A percentile compares a stretch with the other conserved stretches of the same genome.
phyloP scores from a whole-genome alignment of 2,329 filamentous ascomycete genomes.

The Chaetomiaceae sp. region DNA sequence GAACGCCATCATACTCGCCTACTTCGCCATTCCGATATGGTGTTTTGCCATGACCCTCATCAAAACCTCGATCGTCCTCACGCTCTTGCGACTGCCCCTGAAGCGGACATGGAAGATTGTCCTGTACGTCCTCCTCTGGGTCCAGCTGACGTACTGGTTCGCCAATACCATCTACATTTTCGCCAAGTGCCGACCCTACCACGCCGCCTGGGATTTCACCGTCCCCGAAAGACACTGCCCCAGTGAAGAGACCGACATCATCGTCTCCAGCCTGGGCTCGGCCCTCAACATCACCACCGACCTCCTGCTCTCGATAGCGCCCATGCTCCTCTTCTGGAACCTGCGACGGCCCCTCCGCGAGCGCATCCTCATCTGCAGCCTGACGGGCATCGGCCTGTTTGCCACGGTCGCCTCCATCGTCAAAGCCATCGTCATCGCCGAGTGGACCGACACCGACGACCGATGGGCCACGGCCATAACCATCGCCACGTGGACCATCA shows the following conservation, averaged over 20 bases:
- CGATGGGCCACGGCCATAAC: slow-evolving; percentile 13
- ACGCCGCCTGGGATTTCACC: slow-evolving; percentile 16
- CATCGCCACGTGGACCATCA: slow-evolving; percentile 19
- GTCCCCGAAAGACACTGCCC: neutral
- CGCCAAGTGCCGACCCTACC: slow-evolving; percentile 14
- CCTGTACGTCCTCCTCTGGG: slow-evolving; percentile 10
- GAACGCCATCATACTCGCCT: slow-evolving; percentile 5
- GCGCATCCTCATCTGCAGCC: slow-evolving; percentile 19
- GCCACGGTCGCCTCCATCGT: slow-evolving; percentile 13
- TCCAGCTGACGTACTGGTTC: slow-evolving; percentile 12
- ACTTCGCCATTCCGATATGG: slow-evolving; percentile 21
- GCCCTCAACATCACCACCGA: slow-evolving; percentile 19
- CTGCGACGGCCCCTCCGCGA: slow-evolving; percentile 18
- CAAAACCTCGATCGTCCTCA: slow-evolving; percentile 19
- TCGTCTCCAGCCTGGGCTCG: slow-evolving; percentile 14
- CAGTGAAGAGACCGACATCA: slow-evolving; percentile 1
- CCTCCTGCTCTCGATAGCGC: slow-evolving; percentile 16
- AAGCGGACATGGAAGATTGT: neutral
- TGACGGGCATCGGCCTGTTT: slow-evolving; percentile 18
- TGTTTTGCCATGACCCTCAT: slow-evolving; percentile 17
- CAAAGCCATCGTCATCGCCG: slow-evolving; percentile 13
- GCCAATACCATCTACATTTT: slow-evolving; percentile 16
- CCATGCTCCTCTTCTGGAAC: slow-evolving; percentile 19
- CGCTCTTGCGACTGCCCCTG: slow-evolving; percentile 16
- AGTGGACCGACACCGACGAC: slow-evolving; percentile 6